phyloP scores from a whole-genome alignment of 2,329 filamentous ascomycete genomes.

The Geosmithia morbida region DNA sequence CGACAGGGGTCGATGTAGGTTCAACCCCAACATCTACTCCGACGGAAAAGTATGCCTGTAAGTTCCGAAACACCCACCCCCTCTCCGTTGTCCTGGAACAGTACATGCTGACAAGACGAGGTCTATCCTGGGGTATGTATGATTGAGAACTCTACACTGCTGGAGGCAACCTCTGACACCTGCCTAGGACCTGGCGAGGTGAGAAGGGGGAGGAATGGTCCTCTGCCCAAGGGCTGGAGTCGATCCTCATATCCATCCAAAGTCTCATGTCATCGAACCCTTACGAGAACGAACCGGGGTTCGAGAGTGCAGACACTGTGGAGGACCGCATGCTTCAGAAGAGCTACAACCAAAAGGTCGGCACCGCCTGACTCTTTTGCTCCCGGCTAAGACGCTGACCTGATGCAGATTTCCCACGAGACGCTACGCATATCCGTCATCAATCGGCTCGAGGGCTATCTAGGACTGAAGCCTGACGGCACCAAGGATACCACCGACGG shows the following conservation, averaged over 20 bases:
- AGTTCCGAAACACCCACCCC: constrained; percentile 19
- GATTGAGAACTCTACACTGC: neutral
- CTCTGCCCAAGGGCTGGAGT: constrained; percentile 87
- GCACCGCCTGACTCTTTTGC: neutral
- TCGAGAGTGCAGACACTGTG: constrained; percentile 56
- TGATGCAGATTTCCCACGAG: constrained; percentile 73
- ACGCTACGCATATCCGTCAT: constrained; percentile 77
- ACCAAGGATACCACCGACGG: constrained; percentile 12
- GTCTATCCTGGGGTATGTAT: constrained; percentile 65
- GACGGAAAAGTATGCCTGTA: constrained; percentile 84
- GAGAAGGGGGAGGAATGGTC: constrained; percentile 92
- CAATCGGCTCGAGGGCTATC: constrained; percentile 65
- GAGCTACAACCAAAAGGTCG: constrained; percentile 66
- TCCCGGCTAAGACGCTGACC: neutral
- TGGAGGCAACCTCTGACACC: constrained; percentile 4
- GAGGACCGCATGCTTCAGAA: constrained; percentile 61
- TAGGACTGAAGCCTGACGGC: constrained; percentile 47
- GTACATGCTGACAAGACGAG: constrained; percentile 23
- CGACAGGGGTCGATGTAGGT: constrained; percentile 74
- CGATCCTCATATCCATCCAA: constrained; percentile 87
- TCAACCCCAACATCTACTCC: constrained; percentile 95
- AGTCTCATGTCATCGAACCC: constrained; percentile 89
- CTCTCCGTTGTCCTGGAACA: neutral
- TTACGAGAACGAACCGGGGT: constrained; percentile 93
- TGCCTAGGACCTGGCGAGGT: constrained; percentile 72